Base-by-base conservation (phyloP, 2,329 filamentous ascomycete genomes). In the Ophiostoma angusticollis region DNA sequence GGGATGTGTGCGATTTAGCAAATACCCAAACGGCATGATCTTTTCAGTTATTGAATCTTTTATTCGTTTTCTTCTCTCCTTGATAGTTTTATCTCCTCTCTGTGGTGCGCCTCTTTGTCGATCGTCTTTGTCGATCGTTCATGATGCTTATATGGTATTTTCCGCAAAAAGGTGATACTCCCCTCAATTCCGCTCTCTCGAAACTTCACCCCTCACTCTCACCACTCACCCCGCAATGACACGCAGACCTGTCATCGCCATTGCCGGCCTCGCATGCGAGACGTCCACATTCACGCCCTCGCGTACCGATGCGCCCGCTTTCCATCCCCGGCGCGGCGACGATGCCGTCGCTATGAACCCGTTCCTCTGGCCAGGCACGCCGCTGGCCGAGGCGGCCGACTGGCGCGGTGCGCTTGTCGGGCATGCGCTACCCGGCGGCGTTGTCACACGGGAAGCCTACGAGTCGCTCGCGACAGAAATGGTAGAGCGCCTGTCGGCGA, bases 351-450 rank as follows among this genome's bases (percentile, higher is more conserved):
- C 58, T 2, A 52, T 63, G 25, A 69, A 72, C 48, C 41, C 51
- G 0, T 71, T 71, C 39, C 54, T 72, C 2, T 57, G 60, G 9
- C 45, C 54, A 0, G 60, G 58, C 3, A 62, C 59, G 1, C 39
- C 54, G 0, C 57, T 72, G 0, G 62, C 59, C 3, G 48, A 58
- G 3, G 55, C 57, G 1, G 67, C 62, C 1, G 52, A 61, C 24
- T 72, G 68, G 68, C 58, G 56, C n/a, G 68, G 68, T 3, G 59
- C 63, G 1, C 53, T 72, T 3, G 68, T 67, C 40, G 68, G 68
- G 1, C 65, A 68, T 38, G 66, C 67, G 0, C 54, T 71, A 0
- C 67, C 68, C 0, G 67, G 68, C 3, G 68, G 68, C 1, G 50
- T 63, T 3, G 64, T 71, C 5, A 62, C 59, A 3, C 54, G 58